These are phyloP conservation scores for Myotisia sp. DNA, from an alignment of 2,329 filamentous ascomycete species.

Conservation along the genomic window DNA sequence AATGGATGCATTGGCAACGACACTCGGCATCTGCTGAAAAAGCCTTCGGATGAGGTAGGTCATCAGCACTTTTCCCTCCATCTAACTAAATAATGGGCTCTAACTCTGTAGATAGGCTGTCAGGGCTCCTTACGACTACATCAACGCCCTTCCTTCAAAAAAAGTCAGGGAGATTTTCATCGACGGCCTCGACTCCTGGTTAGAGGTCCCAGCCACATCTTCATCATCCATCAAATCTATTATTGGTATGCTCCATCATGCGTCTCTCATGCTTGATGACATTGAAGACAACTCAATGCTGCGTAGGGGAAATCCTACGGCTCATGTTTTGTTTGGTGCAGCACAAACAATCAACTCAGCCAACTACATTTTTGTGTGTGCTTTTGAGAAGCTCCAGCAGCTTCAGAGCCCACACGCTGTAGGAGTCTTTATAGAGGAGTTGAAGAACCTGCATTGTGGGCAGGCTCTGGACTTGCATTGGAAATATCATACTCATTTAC, in stretches of 20 bases:
- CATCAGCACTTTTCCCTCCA: too few relatives aligned
- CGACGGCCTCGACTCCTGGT: slow-evolving; percentile 3
- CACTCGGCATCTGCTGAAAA: too few relatives aligned
- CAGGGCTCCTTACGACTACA: slow-evolving; percentile 5
- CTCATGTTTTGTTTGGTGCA: slow-evolving; percentile 37
- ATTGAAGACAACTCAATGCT: slow-evolving; percentile 16
- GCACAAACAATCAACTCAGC: slow-evolving; percentile 40
- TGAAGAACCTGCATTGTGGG: slow-evolving; percentile 34
- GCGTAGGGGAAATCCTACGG: slow-evolving; percentile 34
- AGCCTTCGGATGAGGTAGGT: too few relatives aligned
- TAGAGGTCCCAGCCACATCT: background rate
- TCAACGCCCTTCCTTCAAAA: slow-evolving; percentile 4
- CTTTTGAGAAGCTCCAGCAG: slow-evolving; percentile 16
- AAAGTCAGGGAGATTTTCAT: slow-evolving; percentile 6
- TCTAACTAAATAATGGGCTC: too few relatives aligned
- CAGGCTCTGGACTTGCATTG: slow-evolving; percentile 38
- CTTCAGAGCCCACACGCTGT: slow-evolving; percentile 28
- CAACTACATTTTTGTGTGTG: slow-evolving; percentile 25
- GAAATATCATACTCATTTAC: slow-evolving; percentile 33
- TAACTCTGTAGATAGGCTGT: too few relatives aligned
- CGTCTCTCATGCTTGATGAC: slow-evolving; percentile 9
- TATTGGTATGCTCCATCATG: slow-evolving; percentile 3
- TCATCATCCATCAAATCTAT: background rate
- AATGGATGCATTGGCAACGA: too few relatives aligned
- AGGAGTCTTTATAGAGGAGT: slow-evolving; percentile 20